Evolutionary conservation across 202 grass and related monocot genomes (phyloP).

Genomic region (Schoenoplectus tabernaemontani): DNA sequence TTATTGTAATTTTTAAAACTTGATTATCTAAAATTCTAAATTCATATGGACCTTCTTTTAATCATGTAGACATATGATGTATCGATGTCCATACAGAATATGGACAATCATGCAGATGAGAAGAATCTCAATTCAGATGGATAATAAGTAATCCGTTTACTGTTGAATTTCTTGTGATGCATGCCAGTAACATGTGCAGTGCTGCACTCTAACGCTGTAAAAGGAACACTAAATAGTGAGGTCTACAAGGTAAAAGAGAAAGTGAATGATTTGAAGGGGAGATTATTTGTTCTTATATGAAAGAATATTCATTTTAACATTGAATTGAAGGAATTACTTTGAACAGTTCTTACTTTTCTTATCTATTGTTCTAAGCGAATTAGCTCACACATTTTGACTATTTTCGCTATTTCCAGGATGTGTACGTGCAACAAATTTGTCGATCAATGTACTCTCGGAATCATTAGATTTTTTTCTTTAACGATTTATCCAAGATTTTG

Average conservation of each 20-base stretch:
- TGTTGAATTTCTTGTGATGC: neutral
- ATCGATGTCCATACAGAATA: neutral
- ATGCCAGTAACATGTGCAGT: neutral
- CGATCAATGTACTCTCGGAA: neutral
- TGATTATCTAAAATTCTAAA: too few relatives aligned
- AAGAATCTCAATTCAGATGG: neutral
- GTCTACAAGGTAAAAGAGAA: neutral
- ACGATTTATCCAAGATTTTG: neutral
- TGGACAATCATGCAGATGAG: neutral
- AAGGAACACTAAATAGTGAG: neutral
- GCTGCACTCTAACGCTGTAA: neutral
- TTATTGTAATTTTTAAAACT: too few relatives aligned
- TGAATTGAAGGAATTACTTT: neutral
- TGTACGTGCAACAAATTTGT: neutral
- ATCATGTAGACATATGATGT: neutral
- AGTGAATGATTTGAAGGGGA: neutral
- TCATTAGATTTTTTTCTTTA: neutral
- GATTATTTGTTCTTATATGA: neutral
- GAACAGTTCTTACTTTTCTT: neutral
- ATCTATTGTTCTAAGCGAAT: neutral
- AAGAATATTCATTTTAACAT: neutral
- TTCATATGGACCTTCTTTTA: too few relatives aligned
- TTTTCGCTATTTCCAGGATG: neutral
- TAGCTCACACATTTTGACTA: neutral
- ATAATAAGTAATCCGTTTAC: neutral